These are phyloP conservation scores for Bacidia gigantensis DNA, from an alignment of 495 filamentous ascomycete genomes.

Conservation along the genomic window DNA sequence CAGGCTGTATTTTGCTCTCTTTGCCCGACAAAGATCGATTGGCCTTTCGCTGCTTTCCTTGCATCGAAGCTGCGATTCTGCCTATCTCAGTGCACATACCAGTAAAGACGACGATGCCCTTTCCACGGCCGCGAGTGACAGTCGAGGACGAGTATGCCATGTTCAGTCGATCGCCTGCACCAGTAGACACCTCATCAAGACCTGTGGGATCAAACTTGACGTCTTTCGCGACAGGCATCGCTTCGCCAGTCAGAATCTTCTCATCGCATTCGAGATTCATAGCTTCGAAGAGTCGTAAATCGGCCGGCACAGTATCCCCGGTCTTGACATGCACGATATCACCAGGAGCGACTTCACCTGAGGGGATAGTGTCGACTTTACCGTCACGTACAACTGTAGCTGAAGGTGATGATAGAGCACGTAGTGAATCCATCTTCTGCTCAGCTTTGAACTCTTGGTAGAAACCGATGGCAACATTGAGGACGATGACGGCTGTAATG, in stretches of 20 bases:
- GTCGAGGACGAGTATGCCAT: constrained; percentile 56
- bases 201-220: constrained; percentile 25
- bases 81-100: constrained; percentile 77
- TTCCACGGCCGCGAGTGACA: constrained; percentile 53
- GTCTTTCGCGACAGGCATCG: constrained; percentile 44
- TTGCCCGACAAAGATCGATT: constrained; percentile 48
- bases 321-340: constrained; percentile 60
- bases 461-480: constrained; percentile 72
- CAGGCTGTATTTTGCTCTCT: constrained; percentile 43
- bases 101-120: constrained; percentile 52
- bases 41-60: constrained; percentile 42
- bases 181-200: constrained; percentile 33
- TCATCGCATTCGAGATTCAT: constrained; percentile 68
- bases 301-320: constrained; percentile 59
- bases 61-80: constrained; percentile 59
- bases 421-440: constrained; percentile 72
- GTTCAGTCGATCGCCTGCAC: constrained; percentile 51
- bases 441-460: constrained; percentile 74
- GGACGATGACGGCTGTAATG: constrained; percentile 62
- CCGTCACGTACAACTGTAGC: constrained; percentile 67
- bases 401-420: constrained; percentile 63
- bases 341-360: constrained; percentile 64
- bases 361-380: constrained; percentile 46
- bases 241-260: constrained; percentile 60
- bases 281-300: constrained; percentile 55